These are phyloP conservation scores for Leucosporidium yakuticum DNA, from an alignment of 768 basidiomycete genomes.

Conservation along the genomic window DNA sequence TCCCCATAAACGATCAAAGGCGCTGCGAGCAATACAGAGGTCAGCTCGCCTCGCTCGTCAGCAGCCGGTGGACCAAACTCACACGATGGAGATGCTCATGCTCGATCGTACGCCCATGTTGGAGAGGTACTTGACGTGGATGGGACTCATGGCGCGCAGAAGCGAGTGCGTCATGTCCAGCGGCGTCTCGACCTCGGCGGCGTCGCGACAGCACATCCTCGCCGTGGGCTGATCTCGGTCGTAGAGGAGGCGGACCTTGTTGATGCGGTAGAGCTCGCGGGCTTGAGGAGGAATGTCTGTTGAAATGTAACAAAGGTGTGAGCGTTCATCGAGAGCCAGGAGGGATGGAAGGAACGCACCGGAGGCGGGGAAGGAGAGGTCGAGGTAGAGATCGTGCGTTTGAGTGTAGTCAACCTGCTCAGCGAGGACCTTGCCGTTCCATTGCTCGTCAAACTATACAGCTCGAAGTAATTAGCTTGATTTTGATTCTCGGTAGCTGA, in stretches of 20 bases:
- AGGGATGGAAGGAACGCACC: slow-evolving; percentile 33
- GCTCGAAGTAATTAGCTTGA: too few relatives aligned
- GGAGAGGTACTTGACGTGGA: slow-evolving; percentile 68
- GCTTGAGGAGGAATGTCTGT: slow-evolving; percentile 53
- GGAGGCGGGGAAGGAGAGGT: slow-evolving; percentile 37
- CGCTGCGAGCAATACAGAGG: slow-evolving; percentile 50
- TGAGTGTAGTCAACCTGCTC: slow-evolving; percentile 73
- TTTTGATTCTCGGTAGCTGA: too few relatives aligned
- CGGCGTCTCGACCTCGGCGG: slow-evolving; percentile 61
- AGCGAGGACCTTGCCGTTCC: slow-evolving; percentile 52
- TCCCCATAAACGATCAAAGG: slow-evolving; percentile 73
- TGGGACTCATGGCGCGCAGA: slow-evolving; percentile 79
- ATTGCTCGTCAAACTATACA: slow-evolving; percentile 40
- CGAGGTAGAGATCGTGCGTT: slow-evolving; percentile 66
- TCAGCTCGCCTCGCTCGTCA: slow-evolving; percentile 51
- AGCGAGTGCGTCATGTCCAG: slow-evolving; percentile 79
- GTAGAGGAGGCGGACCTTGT: slow-evolving; percentile 72
- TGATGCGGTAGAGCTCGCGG: slow-evolving; percentile 61
- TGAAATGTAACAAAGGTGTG: slow-evolving; percentile 34
- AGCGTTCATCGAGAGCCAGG: slow-evolving; percentile 8
- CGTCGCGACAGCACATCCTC: slow-evolving; percentile 59
- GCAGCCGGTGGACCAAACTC: slow-evolving; percentile 42
- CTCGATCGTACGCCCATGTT: slow-evolving; percentile 79
- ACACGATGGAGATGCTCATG: slow-evolving; percentile 69
- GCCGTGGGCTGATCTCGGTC: slow-evolving; percentile 67